phyloP scores from a whole-genome alignment of 768 basidiomycete species.

The Trametes cubensis region DNA sequence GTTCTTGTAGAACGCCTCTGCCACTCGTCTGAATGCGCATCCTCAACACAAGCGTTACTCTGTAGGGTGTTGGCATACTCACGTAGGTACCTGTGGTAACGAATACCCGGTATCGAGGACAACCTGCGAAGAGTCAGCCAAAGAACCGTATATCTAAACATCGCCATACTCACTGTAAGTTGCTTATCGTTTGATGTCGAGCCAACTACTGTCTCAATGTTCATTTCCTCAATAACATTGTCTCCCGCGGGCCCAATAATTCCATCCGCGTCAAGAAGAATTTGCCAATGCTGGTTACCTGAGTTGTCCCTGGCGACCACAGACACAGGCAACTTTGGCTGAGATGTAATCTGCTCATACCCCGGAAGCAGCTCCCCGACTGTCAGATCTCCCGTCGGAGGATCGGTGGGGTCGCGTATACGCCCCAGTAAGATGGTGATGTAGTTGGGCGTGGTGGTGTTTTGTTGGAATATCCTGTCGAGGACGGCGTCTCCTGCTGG shows the following conservation, averaged over 20 bases:
- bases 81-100: constrained; percentile 63
- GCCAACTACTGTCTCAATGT: constrained; percentile 47
- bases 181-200: constrained; percentile 46
- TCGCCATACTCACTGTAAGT: constrained; percentile 42
- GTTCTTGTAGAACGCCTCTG: constrained; percentile 61
- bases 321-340: constrained; percentile 55
- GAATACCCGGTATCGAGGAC: constrained; percentile 75
- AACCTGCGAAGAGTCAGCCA: constrained; percentile 24
- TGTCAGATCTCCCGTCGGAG: constrained; percentile 62
- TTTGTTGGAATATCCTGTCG: constrained; percentile 65
- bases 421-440: constrained; percentile 69
- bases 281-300: constrained; percentile 65
- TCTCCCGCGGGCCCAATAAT: constrained; percentile 65
- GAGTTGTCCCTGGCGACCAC: constrained; percentile 35
- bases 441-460: constrained; percentile 59
- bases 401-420: constrained; percentile 52
- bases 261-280: constrained; percentile 61
- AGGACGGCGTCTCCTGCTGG: constrained; percentile 54
- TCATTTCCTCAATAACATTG: constrained; percentile 50
- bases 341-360: constrained; percentile 50
- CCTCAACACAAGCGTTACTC: not conserved
- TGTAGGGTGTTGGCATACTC: constrained; percentile 15
- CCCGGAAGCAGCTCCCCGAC: constrained; percentile 59
- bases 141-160: not conserved
- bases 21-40: constrained; percentile 44